phyloP scores from a whole-genome alignment of 345 rosid genomes.

The Ricinus communis region DNA sequence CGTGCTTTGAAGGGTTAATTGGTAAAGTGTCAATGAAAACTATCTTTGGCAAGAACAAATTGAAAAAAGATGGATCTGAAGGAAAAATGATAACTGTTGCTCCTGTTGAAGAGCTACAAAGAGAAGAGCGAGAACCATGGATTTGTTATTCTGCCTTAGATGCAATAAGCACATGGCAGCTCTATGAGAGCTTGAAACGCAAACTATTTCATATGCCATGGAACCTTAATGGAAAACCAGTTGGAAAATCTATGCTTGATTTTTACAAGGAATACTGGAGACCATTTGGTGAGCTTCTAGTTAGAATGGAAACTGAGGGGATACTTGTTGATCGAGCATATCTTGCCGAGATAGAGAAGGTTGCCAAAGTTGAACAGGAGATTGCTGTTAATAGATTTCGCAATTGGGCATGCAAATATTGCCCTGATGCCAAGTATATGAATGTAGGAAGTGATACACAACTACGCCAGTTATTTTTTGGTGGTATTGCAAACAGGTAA shows the following conservation, averaged over 20 bases:
- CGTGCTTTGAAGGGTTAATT: slow-evolving; percentile 50
- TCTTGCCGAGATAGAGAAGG: slow-evolving; percentile 78
- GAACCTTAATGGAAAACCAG: slow-evolving; percentile 52
- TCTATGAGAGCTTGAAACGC: slow-evolving; percentile 65
- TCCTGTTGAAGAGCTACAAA: slow-evolving; percentile 85
- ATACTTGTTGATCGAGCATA: slow-evolving; percentile 81
- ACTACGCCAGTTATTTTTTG: slow-evolving; percentile 79
- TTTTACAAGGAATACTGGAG: slow-evolving; percentile 74
- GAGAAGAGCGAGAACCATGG: slow-evolving; percentile 72
- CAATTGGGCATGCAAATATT: slow-evolving; percentile 82
- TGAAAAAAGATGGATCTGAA: slow-evolving; percentile 89
- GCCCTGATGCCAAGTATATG: slow-evolving; percentile 84
- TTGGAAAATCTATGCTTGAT: slow-evolving; percentile 61
- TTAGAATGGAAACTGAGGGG: slow-evolving; percentile 86
- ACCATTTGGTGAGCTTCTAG: slow-evolving; percentile 89
- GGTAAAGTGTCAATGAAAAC: slow-evolving; percentile 92
- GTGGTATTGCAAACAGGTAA: slow-evolving; percentile 73
- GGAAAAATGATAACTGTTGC: slow-evolving; percentile 66
- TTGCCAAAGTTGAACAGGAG: slow-evolving; percentile 80
- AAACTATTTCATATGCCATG: slow-evolving; percentile 53
- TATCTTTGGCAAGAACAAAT: slow-evolving; percentile 72
- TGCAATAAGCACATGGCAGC: slow-evolving; percentile 84
- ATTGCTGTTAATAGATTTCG: slow-evolving; percentile 70
- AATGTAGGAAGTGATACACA: slow-evolving; percentile 94
- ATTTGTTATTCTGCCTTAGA: slow-evolving; percentile 90